phyloP scores from a whole-genome alignment of 208 protist species.

The Leishmania guyanensis region DNA sequence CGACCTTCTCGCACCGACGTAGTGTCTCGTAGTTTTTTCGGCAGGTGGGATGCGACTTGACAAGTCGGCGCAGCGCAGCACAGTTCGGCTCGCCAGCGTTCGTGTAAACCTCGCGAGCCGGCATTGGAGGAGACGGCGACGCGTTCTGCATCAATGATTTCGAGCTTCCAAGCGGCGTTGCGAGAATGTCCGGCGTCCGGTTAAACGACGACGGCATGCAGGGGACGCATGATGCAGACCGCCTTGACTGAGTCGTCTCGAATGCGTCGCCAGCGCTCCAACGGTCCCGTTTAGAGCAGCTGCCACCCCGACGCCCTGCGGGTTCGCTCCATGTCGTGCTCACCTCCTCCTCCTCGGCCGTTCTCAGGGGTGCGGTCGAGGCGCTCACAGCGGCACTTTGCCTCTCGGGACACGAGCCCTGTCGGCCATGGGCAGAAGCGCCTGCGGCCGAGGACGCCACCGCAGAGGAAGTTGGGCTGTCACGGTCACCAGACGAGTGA shows the following conservation, averaged over 20 bases:
- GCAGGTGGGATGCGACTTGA: conserved; percentile 40
- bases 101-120: neutral
- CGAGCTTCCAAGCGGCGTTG: neutral
- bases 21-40: conserved; percentile 46
- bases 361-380: too few relatives aligned
- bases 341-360: neutral
- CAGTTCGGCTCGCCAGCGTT: conserved; percentile 3
- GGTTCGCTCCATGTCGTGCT: neutral
- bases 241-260: neutral
- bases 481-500: neutral
- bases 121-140: neutral
- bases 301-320: neutral
- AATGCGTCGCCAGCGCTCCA: neutral
- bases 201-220: neutral
- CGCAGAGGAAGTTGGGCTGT: neutral
- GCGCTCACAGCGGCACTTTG: neutral
- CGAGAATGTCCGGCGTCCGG: neutral
- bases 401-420: neutral
- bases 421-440: neutral
- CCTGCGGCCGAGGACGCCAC: neutral
- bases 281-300: neutral
- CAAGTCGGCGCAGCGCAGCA: conserved; percentile 32
- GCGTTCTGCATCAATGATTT: neutral
- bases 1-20: conserved; percentile 26
- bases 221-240: neutral